phyloP scores from a whole-genome alignment of 2,329 filamentous ascomycete species.

The Stemphylium vesicarium region DNA sequence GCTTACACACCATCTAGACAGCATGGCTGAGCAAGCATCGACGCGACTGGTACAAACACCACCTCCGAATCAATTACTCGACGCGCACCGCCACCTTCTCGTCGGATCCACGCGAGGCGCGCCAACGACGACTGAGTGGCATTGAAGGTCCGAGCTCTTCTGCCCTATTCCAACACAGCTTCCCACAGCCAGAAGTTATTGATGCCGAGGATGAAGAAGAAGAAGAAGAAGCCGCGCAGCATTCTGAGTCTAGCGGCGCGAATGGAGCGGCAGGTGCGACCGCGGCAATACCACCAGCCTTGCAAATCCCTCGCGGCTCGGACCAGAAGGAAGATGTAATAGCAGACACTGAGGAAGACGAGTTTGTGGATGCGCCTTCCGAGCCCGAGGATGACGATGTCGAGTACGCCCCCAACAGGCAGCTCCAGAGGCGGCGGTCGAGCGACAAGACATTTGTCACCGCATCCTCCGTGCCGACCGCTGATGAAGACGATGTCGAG shows the following conservation, averaged over 20 bases:
- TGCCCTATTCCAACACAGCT: slow-evolving; percentile 49
- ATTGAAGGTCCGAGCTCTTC: slow-evolving; percentile 50
- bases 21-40: slow-evolving; percentile 69
- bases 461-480: slow-evolving; percentile 31
- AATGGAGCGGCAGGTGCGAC: slow-evolving; percentile 26
- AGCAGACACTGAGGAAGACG: slow-evolving; percentile 3
- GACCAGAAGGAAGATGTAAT: slow-evolving; percentile 30
- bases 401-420: slow-evolving; percentile 16
- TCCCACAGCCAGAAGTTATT: slow-evolving; percentile 50
- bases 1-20: slow-evolving; percentile 41
- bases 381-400: slow-evolving; percentile 42
- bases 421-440: slow-evolving; percentile 26
- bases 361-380: slow-evolving; percentile 39
- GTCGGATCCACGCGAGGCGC: slow-evolving; percentile 53
- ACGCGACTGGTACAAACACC: slow-evolving; percentile 67
- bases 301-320: slow-evolving; percentile 40
- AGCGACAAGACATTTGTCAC: slow-evolving; percentile 44
- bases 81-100: slow-evolving; percentile 59
- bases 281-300: slow-evolving; percentile 33
- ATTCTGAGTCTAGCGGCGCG: slow-evolving; percentile 14
- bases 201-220: slow-evolving; percentile 34
- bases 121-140: slow-evolving; percentile 52
- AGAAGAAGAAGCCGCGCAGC: slow-evolving; percentile 17
- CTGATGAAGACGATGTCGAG: slow-evolving; percentile 12
- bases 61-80: slow-evolving; percentile 54